A percentile compares a stretch with the other conserved stretches of the same genome.
These are phyloP conservation scores for Fusarium nelsonii DNA, from an alignment of 2,329 filamentous ascomycete genomes.

Conservation along the genomic window DNA sequence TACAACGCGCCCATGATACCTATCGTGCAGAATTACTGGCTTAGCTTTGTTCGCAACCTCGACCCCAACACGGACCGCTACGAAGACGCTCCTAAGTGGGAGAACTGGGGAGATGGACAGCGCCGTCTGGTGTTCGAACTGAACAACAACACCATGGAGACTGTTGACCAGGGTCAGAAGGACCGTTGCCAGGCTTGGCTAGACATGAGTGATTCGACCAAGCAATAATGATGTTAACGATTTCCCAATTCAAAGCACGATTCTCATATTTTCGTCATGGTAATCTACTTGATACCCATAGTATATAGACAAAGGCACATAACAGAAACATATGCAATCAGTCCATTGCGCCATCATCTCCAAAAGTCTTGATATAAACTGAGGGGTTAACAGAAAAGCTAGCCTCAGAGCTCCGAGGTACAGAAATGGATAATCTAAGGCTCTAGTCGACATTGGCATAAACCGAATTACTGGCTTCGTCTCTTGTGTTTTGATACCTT, in stretches of 20 bases:
- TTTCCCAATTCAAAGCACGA: not conserved
- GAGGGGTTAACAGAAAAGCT: no score
- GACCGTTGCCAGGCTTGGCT: constrained; percentile 59
- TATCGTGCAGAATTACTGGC: constrained; percentile 63
- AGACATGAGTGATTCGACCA: constrained; percentile 50
- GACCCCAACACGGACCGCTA: constrained; percentile 58
- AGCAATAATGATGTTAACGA: constrained; percentile 39
- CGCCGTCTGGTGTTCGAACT: constrained; percentile 56
- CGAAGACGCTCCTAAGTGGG: constrained; percentile 57
- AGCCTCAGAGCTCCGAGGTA: no score
- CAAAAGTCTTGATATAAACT: not conserved
- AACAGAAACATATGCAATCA: not conserved
- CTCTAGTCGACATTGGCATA: no score
- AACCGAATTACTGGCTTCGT: no score
- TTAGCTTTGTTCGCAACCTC: constrained; percentile 61
- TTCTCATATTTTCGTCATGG: constrained; percentile 1
- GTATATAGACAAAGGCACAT: constrained; percentile 3
- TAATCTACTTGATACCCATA: constrained; percentile 36
- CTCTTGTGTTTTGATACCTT: no score
- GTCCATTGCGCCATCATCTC: not conserved
- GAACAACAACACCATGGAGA: constrained; percentile 56
- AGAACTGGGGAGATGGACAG: constrained; percentile 52
- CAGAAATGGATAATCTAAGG: no score
- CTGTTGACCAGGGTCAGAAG: constrained; percentile 50
- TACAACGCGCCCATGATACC: constrained; percentile 61